These are phyloP conservation scores for Ascochyta lentis DNA, from an alignment of 2,329 filamentous ascomycete species.

Conservation along the genomic window DNA sequence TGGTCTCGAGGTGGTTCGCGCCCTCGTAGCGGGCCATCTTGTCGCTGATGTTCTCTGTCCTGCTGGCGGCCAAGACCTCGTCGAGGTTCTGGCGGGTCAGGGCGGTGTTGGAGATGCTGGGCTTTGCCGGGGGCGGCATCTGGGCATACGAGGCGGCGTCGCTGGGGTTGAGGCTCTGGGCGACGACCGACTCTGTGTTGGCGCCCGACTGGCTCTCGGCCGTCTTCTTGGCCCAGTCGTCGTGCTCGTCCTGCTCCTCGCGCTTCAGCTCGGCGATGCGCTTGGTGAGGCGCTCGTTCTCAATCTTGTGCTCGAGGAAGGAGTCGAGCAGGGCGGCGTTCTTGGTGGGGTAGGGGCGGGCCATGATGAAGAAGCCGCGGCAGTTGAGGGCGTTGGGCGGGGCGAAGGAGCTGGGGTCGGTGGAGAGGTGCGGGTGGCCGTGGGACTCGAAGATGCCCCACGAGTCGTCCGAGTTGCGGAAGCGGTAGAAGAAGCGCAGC, in stretches of 20 bases:
- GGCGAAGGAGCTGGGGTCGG: slow-evolving; percentile 68
- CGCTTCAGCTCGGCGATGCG: slow-evolving; percentile 83
- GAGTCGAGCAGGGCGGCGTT: slow-evolving; percentile 86
- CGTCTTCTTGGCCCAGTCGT: slow-evolving; percentile 67
- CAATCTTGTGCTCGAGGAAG: slow-evolving; percentile 95
- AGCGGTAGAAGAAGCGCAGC: slow-evolving; percentile 84
- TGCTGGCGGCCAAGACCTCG: slow-evolving; percentile 68
- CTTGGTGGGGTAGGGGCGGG: slow-evolving; percentile 86
- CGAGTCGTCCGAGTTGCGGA: slow-evolving; percentile 74
- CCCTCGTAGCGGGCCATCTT: slow-evolving; percentile 86
- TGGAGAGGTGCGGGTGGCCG: slow-evolving; percentile 86
- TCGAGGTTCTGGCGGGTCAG: slow-evolving; percentile 83
- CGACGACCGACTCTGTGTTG: slow-evolving; percentile 40
- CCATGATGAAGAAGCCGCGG: slow-evolving; percentile 92
- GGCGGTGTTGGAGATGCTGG: slow-evolving; percentile 67
- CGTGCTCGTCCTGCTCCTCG: slow-evolving; percentile 83
- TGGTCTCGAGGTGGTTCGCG: slow-evolving; percentile 76
- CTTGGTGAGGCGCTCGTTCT: slow-evolving; percentile 85
- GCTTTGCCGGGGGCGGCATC: slow-evolving; percentile 73
- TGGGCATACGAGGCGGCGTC: slow-evolving; percentile 54
- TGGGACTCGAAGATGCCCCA: slow-evolving; percentile 89
- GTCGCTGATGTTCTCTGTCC: slow-evolving; percentile 78
- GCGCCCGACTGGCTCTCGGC: slow-evolving; percentile 48
- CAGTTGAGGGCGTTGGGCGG: slow-evolving; percentile 70
- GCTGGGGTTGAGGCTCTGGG: slow-evolving; percentile 52